phyloP scores from a whole-genome alignment of 176 grass and related monocot genomes.

The Cenchrus americanus region DNA sequence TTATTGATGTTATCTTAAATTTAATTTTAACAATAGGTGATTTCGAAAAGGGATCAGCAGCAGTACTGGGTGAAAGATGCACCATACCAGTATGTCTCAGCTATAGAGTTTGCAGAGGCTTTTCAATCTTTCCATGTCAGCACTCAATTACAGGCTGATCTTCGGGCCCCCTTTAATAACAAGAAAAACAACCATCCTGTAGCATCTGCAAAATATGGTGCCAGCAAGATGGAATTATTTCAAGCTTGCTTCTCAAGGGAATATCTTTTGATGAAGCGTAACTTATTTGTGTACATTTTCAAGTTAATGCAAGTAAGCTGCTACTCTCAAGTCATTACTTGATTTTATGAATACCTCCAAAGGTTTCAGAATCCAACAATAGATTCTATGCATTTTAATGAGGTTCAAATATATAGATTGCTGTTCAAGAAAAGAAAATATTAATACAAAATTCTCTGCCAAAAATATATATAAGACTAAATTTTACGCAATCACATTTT shows the following conservation, averaged over 20 bases:
- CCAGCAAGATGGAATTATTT: constrained; percentile 47
- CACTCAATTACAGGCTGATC: background rate
- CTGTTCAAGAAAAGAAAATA: background rate
- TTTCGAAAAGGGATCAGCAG: constrained; percentile 39
- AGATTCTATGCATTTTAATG: background rate
- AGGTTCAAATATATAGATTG: background rate
- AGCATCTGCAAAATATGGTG: constrained; percentile 41
- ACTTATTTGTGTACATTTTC: constrained; percentile 51
- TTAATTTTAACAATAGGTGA: constrained; percentile 23
- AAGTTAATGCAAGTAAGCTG: constrained; percentile 40
- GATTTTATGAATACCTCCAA: background rate
- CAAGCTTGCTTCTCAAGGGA: constrained; percentile 46
- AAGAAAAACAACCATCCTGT: constrained; percentile 41
- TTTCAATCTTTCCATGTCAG: constrained; percentile 38
- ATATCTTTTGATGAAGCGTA: constrained; percentile 49
- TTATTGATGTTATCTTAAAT: background rate
- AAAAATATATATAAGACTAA: background rate
- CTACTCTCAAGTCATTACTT: background rate
- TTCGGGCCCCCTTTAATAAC: constrained; percentile 38
- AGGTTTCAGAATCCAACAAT: background rate
- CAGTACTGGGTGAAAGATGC: constrained; percentile 45
- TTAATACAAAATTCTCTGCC: background rate
- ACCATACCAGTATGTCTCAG: constrained; percentile 41
- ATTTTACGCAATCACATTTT: background rate
- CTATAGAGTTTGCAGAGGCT: constrained; percentile 38